These are phyloP conservation scores for Ceratobasidium theobromae DNA, from an alignment of 1,284 basidiomycete species.

Conservation along the genomic window DNA sequence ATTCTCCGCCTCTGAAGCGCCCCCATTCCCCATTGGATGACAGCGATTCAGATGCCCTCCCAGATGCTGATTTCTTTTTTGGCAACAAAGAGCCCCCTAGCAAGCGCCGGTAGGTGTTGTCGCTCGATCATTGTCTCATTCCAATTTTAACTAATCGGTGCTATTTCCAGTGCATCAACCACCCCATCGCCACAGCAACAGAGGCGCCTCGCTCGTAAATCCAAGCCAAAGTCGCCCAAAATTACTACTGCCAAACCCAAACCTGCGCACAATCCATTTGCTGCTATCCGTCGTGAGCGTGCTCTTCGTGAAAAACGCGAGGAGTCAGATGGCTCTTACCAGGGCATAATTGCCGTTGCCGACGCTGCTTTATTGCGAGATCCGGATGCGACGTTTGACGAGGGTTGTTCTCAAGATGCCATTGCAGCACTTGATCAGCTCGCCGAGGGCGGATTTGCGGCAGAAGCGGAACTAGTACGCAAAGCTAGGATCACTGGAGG, in stretches of 20 bases:
- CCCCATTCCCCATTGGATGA: neutral
- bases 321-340: conserved; percentile 12
- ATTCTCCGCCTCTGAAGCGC: conserved; percentile 14
- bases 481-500: neutral
- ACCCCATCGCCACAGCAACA: neutral
- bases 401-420: neutral
- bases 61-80: conserved; percentile 17
- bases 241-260: neutral
- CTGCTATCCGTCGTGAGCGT: neutral
- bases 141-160: neutral
- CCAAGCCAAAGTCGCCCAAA: neutral
- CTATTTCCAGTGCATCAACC: neutral
- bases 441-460: conserved; percentile 19
- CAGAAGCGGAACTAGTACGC: conserved; percentile 8
- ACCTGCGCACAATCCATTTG: conserved; percentile 10
- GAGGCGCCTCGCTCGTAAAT: conserved; percentile 2
- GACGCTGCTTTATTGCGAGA: conserved; percentile 17
- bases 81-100: neutral
- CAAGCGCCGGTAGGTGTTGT: conserved; percentile 24
- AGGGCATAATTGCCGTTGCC: conserved; percentile 2
- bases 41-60: conserved; percentile 15
- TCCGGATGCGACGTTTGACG: conserved; percentile 17
- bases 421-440: conserved; percentile 8
- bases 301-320: conserved; percentile 5
- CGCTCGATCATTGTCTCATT: neutral